Conservation (phyloP, 345 rosid genomes). For the Psidium friedrichsthalianum region DNA sequence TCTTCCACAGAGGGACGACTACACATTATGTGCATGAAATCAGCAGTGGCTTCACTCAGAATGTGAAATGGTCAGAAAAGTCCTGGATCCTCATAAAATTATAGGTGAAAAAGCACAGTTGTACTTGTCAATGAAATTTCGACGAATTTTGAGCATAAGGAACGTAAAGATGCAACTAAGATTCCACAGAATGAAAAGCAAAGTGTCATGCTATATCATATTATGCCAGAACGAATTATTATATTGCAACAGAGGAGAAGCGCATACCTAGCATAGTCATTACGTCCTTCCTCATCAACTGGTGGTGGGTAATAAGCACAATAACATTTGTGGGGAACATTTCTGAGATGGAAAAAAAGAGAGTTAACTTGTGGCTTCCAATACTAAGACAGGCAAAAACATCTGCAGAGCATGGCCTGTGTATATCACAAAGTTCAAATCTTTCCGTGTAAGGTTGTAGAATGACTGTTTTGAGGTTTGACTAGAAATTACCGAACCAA, state of each 20-base stretch:
- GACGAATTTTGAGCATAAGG: neutral
- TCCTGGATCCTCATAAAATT: neutral
- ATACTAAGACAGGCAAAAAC: neutral
- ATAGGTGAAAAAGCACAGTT: neutral
- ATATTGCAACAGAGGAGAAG: neutral
- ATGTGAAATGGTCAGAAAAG: neutral
- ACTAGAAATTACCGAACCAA: neutral
- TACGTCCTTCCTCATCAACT: constrained; percentile 56
- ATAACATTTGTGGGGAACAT: constrained; percentile 67
- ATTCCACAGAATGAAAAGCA: neutral
- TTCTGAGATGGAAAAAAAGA: constrained; percentile 25
- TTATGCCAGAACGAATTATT: neutral
- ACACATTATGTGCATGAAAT: neutral
- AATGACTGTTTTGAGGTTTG: neutral
- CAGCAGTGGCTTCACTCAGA: neutral
- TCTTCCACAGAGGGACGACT: neutral
- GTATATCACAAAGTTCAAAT: neutral
- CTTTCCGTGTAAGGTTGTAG: neutral
- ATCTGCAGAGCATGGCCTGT: neutral
- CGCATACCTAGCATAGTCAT: constrained; percentile 44
- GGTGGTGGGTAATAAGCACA: constrained; percentile 85
- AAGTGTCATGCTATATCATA: neutral
- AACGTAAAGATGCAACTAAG: neutral
- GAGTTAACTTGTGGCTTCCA: neutral
- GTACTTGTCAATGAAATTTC: neutral